phyloP scores from a whole-genome alignment of 306 rosid species.

The Fragaria vesca region DNA sequence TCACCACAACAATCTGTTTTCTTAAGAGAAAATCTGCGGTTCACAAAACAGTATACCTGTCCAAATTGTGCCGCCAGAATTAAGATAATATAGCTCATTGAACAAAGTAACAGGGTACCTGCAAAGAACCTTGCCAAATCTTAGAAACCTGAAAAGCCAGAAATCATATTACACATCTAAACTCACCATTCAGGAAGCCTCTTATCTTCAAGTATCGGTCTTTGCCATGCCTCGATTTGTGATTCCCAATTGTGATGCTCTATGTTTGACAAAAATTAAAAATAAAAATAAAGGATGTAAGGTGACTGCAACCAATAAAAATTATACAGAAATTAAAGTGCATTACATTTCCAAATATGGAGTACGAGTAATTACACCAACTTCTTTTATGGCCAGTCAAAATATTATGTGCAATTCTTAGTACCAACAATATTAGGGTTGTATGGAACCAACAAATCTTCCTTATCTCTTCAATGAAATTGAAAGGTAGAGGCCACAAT shows the following conservation, averaged over 20 bases:
- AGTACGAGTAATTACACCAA: not conserved
- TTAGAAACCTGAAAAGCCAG: conserved; percentile 22
- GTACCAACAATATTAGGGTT: not conserved
- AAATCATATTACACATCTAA: conserved; percentile 23
- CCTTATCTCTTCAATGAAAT: not conserved
- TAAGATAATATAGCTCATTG: conserved; percentile 87
- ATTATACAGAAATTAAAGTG: conserved; percentile 13
- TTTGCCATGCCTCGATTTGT: conserved; percentile 93
- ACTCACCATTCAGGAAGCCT: conserved; percentile 92
- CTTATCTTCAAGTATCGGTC: conserved; percentile 85
- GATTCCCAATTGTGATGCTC: conserved; percentile 82
- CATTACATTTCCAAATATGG: not conserved
- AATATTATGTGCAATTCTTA: not conserved
- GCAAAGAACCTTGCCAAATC: conserved; percentile 32
- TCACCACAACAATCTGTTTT: not conserved
- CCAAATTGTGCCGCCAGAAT: conserved; percentile 92
- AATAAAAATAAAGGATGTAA: not conserved
- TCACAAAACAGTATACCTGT: conserved; percentile 55
- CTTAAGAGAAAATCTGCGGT: not conserved
- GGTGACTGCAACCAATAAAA: not conserved
- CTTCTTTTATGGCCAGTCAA: not conserved
- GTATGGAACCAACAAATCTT: not conserved
- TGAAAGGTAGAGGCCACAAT: not conserved
- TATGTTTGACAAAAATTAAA: conserved; percentile 26
- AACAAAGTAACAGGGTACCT: conserved; percentile 92